phyloP scores from a whole-genome alignment of 2,329 filamentous ascomycete species.

The Neofusicoccum parvum region DNA sequence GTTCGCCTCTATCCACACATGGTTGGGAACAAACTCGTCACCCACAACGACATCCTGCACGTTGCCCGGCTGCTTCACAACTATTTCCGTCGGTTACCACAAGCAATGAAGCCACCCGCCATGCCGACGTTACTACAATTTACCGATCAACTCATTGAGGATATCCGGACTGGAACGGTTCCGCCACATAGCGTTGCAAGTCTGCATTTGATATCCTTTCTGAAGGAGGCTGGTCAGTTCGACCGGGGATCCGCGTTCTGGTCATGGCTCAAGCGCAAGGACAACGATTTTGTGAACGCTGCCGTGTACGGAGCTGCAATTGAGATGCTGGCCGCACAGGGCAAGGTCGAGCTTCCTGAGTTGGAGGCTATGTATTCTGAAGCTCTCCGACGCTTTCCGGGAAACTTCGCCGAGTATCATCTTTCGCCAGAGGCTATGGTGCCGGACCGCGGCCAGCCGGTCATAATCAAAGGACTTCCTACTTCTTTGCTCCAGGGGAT shows the following conservation, averaged over 20 bases:
- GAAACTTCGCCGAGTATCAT: conserved; percentile 50
- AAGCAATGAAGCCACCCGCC: background rate
- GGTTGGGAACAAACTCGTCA: background rate
- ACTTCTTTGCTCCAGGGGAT: conserved; percentile 52
- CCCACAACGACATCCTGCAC: conserved; percentile 2
- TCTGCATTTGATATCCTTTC: conserved; percentile 51
- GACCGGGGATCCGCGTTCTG: conserved; percentile 47
- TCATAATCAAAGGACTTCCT: conserved; percentile 40
- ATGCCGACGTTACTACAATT: background rate
- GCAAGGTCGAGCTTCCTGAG: conserved; percentile 39
- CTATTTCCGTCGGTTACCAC: background rate
- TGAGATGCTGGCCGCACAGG: conserved; percentile 49
- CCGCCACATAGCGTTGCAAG: conserved; percentile 42
- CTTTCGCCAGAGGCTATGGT: conserved; percentile 51
- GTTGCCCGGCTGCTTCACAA: background rate
- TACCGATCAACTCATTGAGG: conserved; percentile 25
- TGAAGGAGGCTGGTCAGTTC: conserved; percentile 48
- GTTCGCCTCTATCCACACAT: background rate
- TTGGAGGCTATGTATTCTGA: conserved; percentile 50
- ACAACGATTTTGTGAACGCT: conserved; percentile 44
- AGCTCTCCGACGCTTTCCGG: conserved; percentile 51
- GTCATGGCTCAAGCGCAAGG: conserved; percentile 49
- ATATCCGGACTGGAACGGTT: conserved; percentile 40
- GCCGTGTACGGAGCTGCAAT: conserved; percentile 54
- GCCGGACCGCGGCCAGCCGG: conserved; percentile 41